Conservation (phyloP, 768 basidiomycete genomes). For the Kwoniella dendrophila region DNA sequence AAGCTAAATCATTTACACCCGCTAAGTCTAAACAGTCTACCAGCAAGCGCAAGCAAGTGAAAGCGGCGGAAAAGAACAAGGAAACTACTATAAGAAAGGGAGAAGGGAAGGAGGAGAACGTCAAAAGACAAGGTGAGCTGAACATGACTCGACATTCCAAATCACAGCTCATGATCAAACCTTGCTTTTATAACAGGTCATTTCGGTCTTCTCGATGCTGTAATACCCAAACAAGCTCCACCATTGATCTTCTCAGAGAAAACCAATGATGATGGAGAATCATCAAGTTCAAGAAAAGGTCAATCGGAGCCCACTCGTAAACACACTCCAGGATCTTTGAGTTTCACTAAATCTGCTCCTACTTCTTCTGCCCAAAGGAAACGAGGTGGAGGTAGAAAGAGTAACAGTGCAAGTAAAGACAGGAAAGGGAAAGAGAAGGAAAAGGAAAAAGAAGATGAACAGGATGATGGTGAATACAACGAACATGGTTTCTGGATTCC, state of each 20-base stretch:
- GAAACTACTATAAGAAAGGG: too few relatives aligned
- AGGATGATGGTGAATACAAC: not conserved
- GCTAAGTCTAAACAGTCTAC: not conserved
- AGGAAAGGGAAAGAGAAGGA: not conserved
- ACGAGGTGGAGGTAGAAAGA: not conserved
- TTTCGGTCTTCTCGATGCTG: not conserved
- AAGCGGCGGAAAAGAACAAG: not conserved
- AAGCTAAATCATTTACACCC: not conserved
- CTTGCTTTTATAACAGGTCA: not conserved
- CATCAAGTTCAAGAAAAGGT: not conserved
- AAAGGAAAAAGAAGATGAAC: not conserved
- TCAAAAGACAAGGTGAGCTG: not conserved
- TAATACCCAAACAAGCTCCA: not conserved
- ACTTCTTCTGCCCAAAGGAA: not conserved
- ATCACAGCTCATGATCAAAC: not conserved
- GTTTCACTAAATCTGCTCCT: not conserved
- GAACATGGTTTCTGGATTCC: conserved; percentile 1
- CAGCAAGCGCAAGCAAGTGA: not conserved
- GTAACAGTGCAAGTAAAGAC: not conserved
- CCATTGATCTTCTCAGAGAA: too few relatives aligned
- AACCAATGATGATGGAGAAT: too few relatives aligned
- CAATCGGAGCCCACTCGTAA: too few relatives aligned
- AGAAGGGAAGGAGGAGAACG: not conserved
- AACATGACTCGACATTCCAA: not conserved
- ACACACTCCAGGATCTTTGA: not conserved